A percentile compares a stretch with the other conserved stretches of the same genome.
These are phyloP conservation scores for Cruciata laevipes DNA, from an alignment of 257 asterid genomes.

Conservation along the genomic window DNA sequence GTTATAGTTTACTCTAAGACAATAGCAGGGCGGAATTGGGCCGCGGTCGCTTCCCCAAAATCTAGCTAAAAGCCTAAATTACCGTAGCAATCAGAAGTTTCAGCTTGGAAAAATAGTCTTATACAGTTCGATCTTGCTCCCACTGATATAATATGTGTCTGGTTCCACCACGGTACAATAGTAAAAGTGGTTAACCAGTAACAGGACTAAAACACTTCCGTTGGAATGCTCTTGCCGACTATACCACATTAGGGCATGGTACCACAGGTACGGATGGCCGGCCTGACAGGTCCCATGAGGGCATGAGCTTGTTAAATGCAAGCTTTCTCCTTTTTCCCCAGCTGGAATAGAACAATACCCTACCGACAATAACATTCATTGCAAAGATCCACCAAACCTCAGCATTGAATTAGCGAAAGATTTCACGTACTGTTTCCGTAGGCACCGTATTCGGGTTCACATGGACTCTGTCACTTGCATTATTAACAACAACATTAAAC, in stretches of 20 bases:
- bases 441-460: slow-evolving; percentile 30
- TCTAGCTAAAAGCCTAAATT: no score
- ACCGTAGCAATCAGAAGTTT: no score
- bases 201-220: background rate
- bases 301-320: slow-evolving; percentile 21
- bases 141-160: no score
- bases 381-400: slow-evolving; percentile 21
- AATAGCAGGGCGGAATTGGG: no score
- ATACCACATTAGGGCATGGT: slow-evolving; percentile 3
- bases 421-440: slow-evolving; percentile 34
- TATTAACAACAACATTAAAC: background rate
- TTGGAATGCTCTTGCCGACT: background rate
- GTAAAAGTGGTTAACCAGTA: no score
- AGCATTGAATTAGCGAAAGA: slow-evolving; percentile 25
- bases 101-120: no score
- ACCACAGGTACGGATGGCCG: slow-evolving; percentile 13
- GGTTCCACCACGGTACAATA: no score
- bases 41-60: no score
- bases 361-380: slow-evolving; percentile 29
- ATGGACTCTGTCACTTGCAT: background rate
- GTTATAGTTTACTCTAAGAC: no score
- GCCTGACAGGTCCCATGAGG: slow-evolving; percentile 22
- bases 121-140: no score
- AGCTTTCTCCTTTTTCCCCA: background rate
- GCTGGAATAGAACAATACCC: slow-evolving; percentile 12